A percentile compares a stretch with the other conserved stretches of the same genome.
Evolutionary conservation across 2,329 filamentous ascomycete species (phyloP).

Genomic region (Beauveria pseudobassiana): DNA sequence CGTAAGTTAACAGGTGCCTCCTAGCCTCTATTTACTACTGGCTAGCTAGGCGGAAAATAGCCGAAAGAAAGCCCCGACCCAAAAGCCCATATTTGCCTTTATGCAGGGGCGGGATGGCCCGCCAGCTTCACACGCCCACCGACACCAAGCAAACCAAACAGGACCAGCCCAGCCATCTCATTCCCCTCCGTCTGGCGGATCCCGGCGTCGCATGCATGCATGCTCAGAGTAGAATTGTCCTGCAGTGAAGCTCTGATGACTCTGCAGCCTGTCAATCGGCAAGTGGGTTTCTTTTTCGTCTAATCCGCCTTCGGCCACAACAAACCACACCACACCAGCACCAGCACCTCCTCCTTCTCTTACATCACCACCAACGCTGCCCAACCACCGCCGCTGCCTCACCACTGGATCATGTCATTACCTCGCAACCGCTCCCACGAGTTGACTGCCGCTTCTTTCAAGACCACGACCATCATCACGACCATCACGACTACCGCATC

Average conservation of each 20-base stretch:
- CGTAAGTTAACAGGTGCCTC: no score
- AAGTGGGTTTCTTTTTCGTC: neutral
- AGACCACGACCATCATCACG: neutral
- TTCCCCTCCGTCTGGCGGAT: neutral
- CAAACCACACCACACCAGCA: neutral
- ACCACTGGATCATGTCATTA: conserved; percentile 6
- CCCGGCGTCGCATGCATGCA: neutral
- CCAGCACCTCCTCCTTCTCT: neutral
- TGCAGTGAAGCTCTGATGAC: neutral
- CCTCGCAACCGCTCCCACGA: neutral
- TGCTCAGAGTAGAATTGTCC: neutral
- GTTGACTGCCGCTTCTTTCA: neutral
- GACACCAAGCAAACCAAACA: neutral
- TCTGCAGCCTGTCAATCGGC: conserved; percentile 1
- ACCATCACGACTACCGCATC: neutral
- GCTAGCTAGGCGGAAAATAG: no score
- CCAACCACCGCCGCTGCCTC: neutral
- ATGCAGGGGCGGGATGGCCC: conserved; percentile 1
- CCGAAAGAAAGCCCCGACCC: neutral
- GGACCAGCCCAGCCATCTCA: conserved; percentile 5
- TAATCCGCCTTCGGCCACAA: neutral
- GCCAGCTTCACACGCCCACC: neutral
- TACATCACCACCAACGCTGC: conserved; percentile 7
- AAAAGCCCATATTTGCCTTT: neutral
- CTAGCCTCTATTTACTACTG: neutral